Conservation (phyloP, 1,284 basidiomycete species). For the Crepidotus sp. region DNA sequence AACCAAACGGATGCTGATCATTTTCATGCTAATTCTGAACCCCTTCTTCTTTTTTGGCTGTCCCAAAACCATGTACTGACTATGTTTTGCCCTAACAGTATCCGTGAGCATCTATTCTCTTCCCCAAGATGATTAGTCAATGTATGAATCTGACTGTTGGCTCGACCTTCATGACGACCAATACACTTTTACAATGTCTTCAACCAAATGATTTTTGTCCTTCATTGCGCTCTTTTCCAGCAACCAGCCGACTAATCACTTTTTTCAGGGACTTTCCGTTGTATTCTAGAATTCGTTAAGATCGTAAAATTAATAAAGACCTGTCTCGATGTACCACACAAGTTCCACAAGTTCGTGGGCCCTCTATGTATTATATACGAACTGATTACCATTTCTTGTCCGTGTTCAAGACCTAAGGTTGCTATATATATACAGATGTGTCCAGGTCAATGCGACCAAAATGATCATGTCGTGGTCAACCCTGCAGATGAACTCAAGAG, state of each 20-base stretch:
- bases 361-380: no score
- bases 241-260: constrained; percentile 2
- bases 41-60: constrained; percentile 8
- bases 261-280: not conserved
- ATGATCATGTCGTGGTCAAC: constrained; percentile 12
- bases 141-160: constrained; percentile 13
- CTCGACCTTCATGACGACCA: constrained; percentile 21
- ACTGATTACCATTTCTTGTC: not conserved
- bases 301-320: no score
- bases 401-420: not conserved
- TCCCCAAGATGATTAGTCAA: constrained; percentile 10
- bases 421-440: constrained; percentile 4
- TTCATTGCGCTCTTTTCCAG: not conserved
- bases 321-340: no score
- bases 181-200: constrained; percentile 29
- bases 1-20: constrained; percentile 25
- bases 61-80: constrained; percentile 10
- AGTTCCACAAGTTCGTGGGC: no score
- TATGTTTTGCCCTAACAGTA: constrained; percentile 3
- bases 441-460: constrained; percentile 15
- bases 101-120: constrained; percentile 17
- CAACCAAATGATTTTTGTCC: constrained; percentile 31
- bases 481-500: constrained; percentile 5
- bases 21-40: constrained; percentile 78
- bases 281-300: no score